Percentiles rank a stretch among this genome's conserved stretches.
These are phyloP conservation scores for Arachnomyces sp. DNA, from an alignment of 2,329 filamentous ascomycete species.

Conservation along the genomic window DNA sequence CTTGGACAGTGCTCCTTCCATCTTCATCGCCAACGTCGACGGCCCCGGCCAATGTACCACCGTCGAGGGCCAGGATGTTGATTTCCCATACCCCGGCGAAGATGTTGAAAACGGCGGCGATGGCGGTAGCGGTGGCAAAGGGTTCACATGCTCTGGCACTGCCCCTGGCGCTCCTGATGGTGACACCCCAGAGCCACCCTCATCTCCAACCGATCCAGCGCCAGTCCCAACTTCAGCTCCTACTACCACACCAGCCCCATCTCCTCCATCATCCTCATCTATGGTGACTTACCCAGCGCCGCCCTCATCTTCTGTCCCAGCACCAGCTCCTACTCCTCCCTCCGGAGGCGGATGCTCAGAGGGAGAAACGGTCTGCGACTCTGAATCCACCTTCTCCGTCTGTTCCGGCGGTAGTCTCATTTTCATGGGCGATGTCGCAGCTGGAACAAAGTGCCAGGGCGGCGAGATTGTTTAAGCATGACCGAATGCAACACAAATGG, in stretches of 20 bases:
- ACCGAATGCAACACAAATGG: no score
- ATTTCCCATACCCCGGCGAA: conserved; percentile 9
- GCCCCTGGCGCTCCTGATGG: not conserved
- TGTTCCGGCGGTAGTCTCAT: conserved; percentile 7
- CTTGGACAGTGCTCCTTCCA: conserved; percentile 5
- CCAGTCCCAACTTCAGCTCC: not conserved
- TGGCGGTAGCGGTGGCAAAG: not conserved
- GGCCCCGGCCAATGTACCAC: conserved; percentile 7
- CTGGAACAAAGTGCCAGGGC: conserved; percentile 5
- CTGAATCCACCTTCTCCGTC: conserved; percentile 7
- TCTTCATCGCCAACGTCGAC: conserved; percentile 11
- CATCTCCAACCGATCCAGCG: not conserved
- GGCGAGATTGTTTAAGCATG: conserved; percentile 1
- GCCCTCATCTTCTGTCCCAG: not conserved
- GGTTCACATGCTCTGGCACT: not conserved
- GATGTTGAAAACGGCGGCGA: conserved; percentile 9
- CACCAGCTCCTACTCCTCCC: not conserved
- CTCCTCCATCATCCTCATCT: no score
- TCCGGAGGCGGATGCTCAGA: conserved; percentile 1
- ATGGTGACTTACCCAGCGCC: not conserved
- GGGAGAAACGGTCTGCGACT: conserved; percentile 10
- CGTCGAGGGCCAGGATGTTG: conserved; percentile 3
- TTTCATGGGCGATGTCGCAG: conserved; percentile 9
- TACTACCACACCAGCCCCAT: not conserved
- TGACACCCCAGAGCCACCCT: not conserved